These are phyloP conservation scores for Arabis alpina DNA, from an alignment of 345 rosid species.

Conservation along the genomic window DNA sequence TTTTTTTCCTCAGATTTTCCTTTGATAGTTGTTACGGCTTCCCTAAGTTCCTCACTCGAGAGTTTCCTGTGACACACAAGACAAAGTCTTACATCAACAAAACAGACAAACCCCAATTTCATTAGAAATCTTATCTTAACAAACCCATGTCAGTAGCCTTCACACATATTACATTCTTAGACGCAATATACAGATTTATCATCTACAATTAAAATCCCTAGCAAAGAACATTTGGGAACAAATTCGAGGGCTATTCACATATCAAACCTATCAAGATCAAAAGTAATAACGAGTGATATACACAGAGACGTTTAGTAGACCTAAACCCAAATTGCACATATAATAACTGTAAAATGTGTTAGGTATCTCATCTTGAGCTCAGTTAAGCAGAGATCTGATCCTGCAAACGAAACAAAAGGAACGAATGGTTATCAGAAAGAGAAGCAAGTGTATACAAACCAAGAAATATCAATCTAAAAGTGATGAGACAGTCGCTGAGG, in stretches of 20 bases:
- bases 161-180: background rate
- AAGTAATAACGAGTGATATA: background rate
- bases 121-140: background rate
- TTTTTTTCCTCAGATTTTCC: constrained; percentile 53
- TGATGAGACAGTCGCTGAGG: constrained; percentile 1
- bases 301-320: background rate
- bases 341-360: background rate
- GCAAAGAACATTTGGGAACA: background rate
- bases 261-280: background rate
- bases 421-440: background rate
- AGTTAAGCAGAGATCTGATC: constrained; percentile 15
- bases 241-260: background rate
- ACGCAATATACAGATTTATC: background rate
- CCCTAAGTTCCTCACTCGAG: constrained; percentile 66
- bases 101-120: background rate
- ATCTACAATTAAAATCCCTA: background rate
- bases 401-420: constrained; percentile 22
- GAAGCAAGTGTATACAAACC: background rate
- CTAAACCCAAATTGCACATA: background rate
- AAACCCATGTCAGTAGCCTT: no score
- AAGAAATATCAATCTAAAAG: constrained; percentile 8
- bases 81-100: background rate
- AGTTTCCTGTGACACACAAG: constrained; percentile 55
- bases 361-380: constrained; percentile 39
- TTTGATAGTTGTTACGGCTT: constrained; percentile 58